Base-by-base conservation (phyloP, 208 protist species). In the Tetramitus jugosus region DNA sequence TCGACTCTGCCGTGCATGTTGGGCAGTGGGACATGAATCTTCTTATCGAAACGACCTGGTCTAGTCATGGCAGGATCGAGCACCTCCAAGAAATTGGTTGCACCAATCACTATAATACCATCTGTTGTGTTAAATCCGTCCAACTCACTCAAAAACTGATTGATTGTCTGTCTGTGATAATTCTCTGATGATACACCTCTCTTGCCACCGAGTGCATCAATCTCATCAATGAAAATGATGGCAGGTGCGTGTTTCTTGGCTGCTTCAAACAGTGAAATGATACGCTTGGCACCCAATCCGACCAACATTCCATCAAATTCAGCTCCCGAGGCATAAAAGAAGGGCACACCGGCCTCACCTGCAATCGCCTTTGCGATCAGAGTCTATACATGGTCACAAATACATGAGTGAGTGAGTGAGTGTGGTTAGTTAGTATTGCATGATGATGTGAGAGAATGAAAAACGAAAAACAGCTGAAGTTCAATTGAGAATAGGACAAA, bases 181-280 rank as follows among this genome's bases (percentile, higher is more conserved):
- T 84, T 76, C 69, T 89, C 85, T 40, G 88, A 87, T 78, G 90
- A 91, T 81, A 87, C 86, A 74, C 80, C 86, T 83, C 91, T 89
- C 40, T 84, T 86, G 23, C 86, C 88, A 20, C 95, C 96, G 23
- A 98, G 89, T 1, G 95, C 93, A 79, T 99, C 96, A 65, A 99
- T 96, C 82, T 99, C 96, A 84, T 99, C 96, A 45, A 99, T 95
- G 87, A 99, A 99, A 61, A 99, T 93, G 52, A 99, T 96, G 68
- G 92, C 96, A 45, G 96, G 95, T 31, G 91, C 87, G 31, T 89
- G 86, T 76, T 88, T 83, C 79, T 92, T 93, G 20, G 96, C 96
- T 10, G 81, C 85, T 0, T 80, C 87, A 78, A 98, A 98, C 13
- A 98, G 86, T 60, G 96, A 92, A 33, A 95, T 90, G 39, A 98